Evolutionary conservation across 1,284 basidiomycete genomes (phyloP).

Genomic region (Boletus mariae): DNA sequence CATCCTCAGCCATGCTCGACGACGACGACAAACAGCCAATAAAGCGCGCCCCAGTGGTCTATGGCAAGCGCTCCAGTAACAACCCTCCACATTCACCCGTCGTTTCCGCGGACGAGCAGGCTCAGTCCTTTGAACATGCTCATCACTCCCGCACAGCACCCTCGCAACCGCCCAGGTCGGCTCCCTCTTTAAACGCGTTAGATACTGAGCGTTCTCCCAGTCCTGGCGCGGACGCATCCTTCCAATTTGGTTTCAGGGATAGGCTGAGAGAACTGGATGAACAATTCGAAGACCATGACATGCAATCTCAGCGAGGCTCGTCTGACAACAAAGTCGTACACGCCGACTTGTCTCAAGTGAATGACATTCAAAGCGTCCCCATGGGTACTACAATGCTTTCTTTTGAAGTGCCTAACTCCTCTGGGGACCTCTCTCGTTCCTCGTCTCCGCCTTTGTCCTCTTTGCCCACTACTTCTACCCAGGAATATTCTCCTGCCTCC

Average conservation of each 20-base stretch:
- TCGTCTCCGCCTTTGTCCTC: slow-evolving; percentile 13
- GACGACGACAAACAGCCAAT: slow-evolving; percentile 7
- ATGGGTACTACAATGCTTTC: slow-evolving; percentile 17
- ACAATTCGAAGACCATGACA: slow-evolving; percentile 18
- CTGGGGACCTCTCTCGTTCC: slow-evolving; percentile 9
- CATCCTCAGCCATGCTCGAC: slow-evolving; percentile 13
- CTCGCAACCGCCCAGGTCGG: neutral
- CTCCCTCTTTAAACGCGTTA: slow-evolving; percentile 9
- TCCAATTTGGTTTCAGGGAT: slow-evolving; percentile 28
- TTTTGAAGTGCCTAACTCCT: slow-evolving; percentile 7
- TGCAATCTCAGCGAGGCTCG: slow-evolving; percentile 2
- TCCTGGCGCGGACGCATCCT: slow-evolving; percentile 4
- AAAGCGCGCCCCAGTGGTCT: slow-evolving; percentile 28
- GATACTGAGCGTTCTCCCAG: slow-evolving; percentile 10
- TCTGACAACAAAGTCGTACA: neutral
- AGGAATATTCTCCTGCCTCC: slow-evolving; percentile 8
- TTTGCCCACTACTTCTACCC: slow-evolving; percentile 1
- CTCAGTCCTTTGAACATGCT: neutral
- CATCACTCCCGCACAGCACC: neutral
- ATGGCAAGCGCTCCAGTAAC: slow-evolving; percentile 21
- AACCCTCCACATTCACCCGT: neutral
- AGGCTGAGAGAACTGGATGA: slow-evolving; percentile 26
- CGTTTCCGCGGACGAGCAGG: neutral
- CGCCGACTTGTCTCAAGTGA: slow-evolving; percentile 9
- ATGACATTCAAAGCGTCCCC: slow-evolving; percentile 19